Base-by-base conservation (phyloP, 179 eudicot genomes). In the Amaranthus tricolor region DNA sequence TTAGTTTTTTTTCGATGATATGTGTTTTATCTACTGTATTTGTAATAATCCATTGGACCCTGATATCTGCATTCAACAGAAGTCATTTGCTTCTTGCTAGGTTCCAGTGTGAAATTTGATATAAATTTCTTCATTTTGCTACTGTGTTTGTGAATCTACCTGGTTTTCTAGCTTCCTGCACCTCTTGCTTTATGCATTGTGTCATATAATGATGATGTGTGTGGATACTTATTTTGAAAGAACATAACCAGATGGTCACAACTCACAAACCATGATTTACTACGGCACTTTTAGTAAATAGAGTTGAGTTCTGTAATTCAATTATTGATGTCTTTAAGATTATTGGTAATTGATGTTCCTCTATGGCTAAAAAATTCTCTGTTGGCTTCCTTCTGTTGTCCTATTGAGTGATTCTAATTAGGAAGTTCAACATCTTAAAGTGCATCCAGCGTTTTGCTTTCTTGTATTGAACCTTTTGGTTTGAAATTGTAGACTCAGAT, bases 401-500 rank as follows among this genome's bases (percentile, higher is more conserved):
- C 48, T 66, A 47, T 64, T 16, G 19, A 19, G 44, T 40, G 19
- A 62, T 54, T 63, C 65, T 62, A 48, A 11, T 31, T 31, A 31
- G 40, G 40, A 31, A 31, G 11, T 43, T 31, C 14, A 56, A 60
- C 13, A 40, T 53, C 5, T 55, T 11, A 51, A n/a, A 15, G 9
- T 49, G 48, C 76, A 48, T 16, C 3, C 2, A 50, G 15, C 24
- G 21, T 53, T 57, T 55, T 61, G 48, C 6, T 55, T 55, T 64
- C 21, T 40, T 69, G 21, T 50, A 62, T 57, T 14, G 49, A 20
- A 66, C 40, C 56, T 21, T 66, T 62, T 51, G 31, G 69, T 45
- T 76, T 57, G 48, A 24, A 61, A 78, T 71, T 74, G 68, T 82
- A 91, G 97, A 89, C 96, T 79, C 98, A 89, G 80, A 52, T 86